phyloP scores from a whole-genome alignment of 176 grass and related monocot genomes.

The Thinopyrum elongatum region DNA sequence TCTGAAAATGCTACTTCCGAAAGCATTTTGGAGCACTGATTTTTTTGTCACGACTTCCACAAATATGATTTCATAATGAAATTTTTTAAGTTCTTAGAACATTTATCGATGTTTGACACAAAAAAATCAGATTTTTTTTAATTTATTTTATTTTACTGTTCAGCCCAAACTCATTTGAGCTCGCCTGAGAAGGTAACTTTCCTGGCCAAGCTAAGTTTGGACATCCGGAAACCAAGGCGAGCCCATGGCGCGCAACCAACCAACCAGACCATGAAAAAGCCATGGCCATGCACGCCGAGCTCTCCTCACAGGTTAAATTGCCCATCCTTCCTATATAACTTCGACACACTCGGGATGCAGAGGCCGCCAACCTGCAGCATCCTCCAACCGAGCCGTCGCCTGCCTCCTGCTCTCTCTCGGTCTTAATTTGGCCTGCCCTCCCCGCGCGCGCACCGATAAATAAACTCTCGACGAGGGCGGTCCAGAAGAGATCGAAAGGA shows the following conservation, averaged over 20 bases:
- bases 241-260: slow-evolving; percentile 11
- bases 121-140: too few species aligned
- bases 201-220: slow-evolving; percentile 5
- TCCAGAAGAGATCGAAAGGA: background rate
- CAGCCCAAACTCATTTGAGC: too few species aligned
- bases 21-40: too few species aligned
- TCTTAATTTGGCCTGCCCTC: background rate
- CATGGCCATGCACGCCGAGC: background rate
- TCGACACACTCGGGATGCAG: background rate
- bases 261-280: background rate
- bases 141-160: too few species aligned
- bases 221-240: slow-evolving; percentile 7
- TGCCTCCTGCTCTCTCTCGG: background rate
- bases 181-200: too few species aligned
- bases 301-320: background rate
- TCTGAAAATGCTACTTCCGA: too few species aligned
- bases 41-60: too few species aligned
- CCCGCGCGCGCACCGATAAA: background rate
- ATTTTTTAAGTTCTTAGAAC: too few species aligned
- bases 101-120: too few species aligned
- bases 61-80: too few species aligned
- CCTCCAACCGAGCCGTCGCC: background rate
- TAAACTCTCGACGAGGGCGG: slow-evolving; percentile 17
- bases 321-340: slow-evolving; percentile 21
- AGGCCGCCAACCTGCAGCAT: slow-evolving; percentile 6